These are phyloP conservation scores for Taphrina betulina DNA, from an alignment of 1,139 yeast species.

Conservation along the genomic window DNA sequence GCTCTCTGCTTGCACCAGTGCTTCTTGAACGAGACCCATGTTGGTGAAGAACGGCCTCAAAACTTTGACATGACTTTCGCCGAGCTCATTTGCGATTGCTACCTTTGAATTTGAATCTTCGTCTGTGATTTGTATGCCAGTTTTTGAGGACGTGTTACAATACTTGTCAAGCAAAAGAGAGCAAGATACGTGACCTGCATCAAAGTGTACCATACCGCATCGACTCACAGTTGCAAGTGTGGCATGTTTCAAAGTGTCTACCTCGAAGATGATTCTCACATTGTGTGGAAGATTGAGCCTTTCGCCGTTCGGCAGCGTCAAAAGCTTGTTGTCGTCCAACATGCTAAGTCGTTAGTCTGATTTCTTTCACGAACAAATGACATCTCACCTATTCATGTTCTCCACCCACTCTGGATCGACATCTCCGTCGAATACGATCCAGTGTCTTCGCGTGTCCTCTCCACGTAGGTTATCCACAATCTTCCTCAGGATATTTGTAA, in stretches of 20 bases:
- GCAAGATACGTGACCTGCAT: slow-evolving; percentile 45
- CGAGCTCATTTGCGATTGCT: not conserved
- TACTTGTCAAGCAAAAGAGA: slow-evolving; percentile 41
- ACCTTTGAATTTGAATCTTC: slow-evolving; percentile 39
- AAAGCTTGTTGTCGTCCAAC: slow-evolving; percentile 76
- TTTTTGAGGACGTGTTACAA: not conserved
- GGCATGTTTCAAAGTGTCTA: slow-evolving; percentile 61
- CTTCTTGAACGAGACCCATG: not conserved
- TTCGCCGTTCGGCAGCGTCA: slow-evolving; percentile 90
- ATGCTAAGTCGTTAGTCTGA: no score
- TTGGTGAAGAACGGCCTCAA: not conserved
- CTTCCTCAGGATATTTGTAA: slow-evolving; percentile 66
- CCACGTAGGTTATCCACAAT: slow-evolving; percentile 61
- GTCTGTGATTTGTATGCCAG: slow-evolving; percentile 41
- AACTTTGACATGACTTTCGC: not conserved
- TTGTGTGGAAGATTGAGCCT: slow-evolving; percentile 66
- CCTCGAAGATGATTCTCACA: slow-evolving; percentile 72
- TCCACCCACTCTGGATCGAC: slow-evolving; percentile 96
- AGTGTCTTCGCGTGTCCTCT: slow-evolving; percentile 55
- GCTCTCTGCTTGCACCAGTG: slow-evolving; percentile 40
- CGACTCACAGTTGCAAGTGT: slow-evolving; percentile 92
- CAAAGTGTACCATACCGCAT: slow-evolving; percentile 86
- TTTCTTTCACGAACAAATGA: no score
- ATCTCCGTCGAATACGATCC: slow-evolving; percentile 92
- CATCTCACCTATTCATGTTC: slow-evolving; percentile 60